A percentile compares a stretch with the other conserved stretches of the same genome.
These are phyloP conservation scores for Rubus parviflorus DNA, from an alignment of 306 rosid genomes.

Conservation along the genomic window DNA sequence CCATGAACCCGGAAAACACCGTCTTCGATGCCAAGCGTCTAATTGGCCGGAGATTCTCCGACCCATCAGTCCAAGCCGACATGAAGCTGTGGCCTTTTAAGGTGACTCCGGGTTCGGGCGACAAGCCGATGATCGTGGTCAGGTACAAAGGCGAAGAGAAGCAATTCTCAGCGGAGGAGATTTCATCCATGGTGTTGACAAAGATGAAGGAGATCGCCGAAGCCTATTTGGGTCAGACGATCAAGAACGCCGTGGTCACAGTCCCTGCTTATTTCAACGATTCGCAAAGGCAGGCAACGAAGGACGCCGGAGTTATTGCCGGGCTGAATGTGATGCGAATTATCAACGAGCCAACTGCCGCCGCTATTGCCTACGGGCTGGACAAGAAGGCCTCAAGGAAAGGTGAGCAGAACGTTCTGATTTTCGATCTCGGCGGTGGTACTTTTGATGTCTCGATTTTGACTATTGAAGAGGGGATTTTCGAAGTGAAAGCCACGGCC, in stretches of 20 bases:
- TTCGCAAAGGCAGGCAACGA: conserved; percentile 81
- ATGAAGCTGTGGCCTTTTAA: conserved; percentile 88
- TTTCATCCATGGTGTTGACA: conserved; percentile 67
- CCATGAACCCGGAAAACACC: conserved; percentile 80
- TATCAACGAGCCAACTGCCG: conserved; percentile 82
- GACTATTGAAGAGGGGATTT: conserved; percentile 76
- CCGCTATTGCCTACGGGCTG: conserved; percentile 77
- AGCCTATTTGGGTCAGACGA: conserved; percentile 57
- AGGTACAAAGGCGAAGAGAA: conserved; percentile 71
- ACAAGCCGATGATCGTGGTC: conserved; percentile 75
- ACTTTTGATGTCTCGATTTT: conserved; percentile 76
- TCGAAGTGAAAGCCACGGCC: conserved; percentile 82
- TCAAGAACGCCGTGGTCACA: conserved; percentile 70
- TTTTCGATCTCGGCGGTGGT: conserved; percentile 72
- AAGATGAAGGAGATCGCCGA: conserved; percentile 71
- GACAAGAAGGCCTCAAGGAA: conserved; percentile 66
- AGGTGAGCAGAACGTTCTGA: conserved; percentile 79
- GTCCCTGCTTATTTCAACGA: conserved; percentile 91
- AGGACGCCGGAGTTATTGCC: conserved; percentile 66
- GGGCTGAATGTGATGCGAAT: conserved; percentile 71
- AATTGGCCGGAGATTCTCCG: conserved; percentile 69
- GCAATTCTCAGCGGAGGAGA: conserved; percentile 62
- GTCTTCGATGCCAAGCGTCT: conserved; percentile 83
- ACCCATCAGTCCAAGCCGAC: conserved; percentile 60
- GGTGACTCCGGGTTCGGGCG: conserved; percentile 56